Conservation (phyloP, 1,284 basidiomycete species). For the Takashimella tepidaria region DNA sequence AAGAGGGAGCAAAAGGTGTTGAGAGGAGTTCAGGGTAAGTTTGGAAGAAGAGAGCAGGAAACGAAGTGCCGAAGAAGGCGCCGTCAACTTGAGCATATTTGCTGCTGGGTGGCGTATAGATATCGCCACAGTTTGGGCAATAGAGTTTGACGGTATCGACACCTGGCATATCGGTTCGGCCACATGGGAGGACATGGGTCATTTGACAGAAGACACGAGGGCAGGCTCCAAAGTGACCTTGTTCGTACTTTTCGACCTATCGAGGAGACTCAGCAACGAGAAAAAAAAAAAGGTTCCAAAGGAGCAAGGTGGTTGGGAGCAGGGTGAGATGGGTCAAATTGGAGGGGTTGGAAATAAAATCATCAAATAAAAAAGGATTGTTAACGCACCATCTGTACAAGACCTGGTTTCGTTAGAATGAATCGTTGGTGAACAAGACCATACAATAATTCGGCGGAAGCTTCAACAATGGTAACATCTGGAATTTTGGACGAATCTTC, state of each 20-base stretch:
- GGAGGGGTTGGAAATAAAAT: neutral
- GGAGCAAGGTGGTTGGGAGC: neutral
- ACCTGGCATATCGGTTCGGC: slow-evolving; percentile 93
- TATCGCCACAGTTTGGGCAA: slow-evolving; percentile 97
- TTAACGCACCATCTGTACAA: slow-evolving; percentile 82
- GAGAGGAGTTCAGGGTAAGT: slow-evolving; percentile 87
- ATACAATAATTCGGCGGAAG: slow-evolving; percentile 93
- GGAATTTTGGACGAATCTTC: slow-evolving; percentile 79
- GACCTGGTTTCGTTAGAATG: slow-evolving; percentile 87
- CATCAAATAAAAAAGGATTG: slow-evolving; percentile 6
- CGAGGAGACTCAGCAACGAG: neutral
- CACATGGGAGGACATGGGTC: slow-evolving; percentile 88
- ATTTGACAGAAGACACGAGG: slow-evolving; percentile 91
- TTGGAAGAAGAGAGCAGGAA: slow-evolving; percentile 95
- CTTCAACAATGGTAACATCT: slow-evolving; percentile 95
- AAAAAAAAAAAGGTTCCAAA: neutral
- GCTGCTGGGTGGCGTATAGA: slow-evolving; percentile 91
- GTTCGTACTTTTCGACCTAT: slow-evolving; percentile 94
- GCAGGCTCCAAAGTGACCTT: slow-evolving; percentile 86
- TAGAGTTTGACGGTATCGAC: slow-evolving; percentile 97
- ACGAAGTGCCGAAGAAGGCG: slow-evolving; percentile 98
- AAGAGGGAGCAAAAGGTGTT: slow-evolving; percentile 61
- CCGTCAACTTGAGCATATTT: slow-evolving; percentile 96
- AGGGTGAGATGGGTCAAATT: neutral
- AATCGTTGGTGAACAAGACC: slow-evolving; percentile 96